These are phyloP conservation scores for Alternaria solani DNA, from an alignment of 2,329 filamentous ascomycete species.

Conservation along the genomic window DNA sequence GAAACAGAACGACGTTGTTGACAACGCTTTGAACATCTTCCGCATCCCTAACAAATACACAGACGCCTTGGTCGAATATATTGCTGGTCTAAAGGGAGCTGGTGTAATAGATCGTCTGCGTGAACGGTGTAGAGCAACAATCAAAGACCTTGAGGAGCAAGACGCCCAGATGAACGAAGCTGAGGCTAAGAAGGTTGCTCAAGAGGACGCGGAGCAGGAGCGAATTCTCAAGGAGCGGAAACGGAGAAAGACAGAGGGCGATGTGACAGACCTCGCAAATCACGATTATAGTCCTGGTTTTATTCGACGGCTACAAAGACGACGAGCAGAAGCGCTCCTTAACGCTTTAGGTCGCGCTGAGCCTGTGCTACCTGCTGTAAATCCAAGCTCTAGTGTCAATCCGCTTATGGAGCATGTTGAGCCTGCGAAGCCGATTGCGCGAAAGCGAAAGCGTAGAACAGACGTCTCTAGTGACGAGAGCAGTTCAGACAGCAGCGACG, in stretches of 20 bases:
- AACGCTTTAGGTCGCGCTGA: conserved; percentile 37
- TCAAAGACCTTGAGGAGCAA: conserved; percentile 60
- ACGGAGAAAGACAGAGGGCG: conserved; percentile 40
- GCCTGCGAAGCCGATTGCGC: conserved; percentile 24
- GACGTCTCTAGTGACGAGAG: conserved; percentile 45
- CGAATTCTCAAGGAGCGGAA: conserved; percentile 44
- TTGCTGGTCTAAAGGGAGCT: conserved; percentile 78
- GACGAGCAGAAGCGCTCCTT: conserved; percentile 44
- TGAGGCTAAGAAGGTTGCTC: conserved; percentile 46
- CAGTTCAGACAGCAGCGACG: conserved; percentile 44
- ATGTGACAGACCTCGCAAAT: conserved; percentile 35
- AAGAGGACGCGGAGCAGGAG: conserved; percentile 48
- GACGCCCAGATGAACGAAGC: conserved; percentile 48
- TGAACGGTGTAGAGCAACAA: conserved; percentile 69
- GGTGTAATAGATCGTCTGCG: conserved; percentile 71
- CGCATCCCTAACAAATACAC: conserved; percentile 76
- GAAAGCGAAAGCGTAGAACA: conserved; percentile 40
- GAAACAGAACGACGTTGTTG: conserved; percentile 83
- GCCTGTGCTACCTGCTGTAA: conserved; percentile 27
- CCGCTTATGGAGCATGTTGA: conserved; percentile 25
- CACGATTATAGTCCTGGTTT: conserved; percentile 41
- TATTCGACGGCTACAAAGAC: conserved; percentile 46
- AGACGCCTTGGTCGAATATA: conserved; percentile 75
- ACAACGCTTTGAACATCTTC: conserved; percentile 77
- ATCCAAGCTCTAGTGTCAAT: conserved; percentile 25